phyloP scores from a whole-genome alignment of 495 filamentous ascomycete species.

The Xylaria scruposa region DNA sequence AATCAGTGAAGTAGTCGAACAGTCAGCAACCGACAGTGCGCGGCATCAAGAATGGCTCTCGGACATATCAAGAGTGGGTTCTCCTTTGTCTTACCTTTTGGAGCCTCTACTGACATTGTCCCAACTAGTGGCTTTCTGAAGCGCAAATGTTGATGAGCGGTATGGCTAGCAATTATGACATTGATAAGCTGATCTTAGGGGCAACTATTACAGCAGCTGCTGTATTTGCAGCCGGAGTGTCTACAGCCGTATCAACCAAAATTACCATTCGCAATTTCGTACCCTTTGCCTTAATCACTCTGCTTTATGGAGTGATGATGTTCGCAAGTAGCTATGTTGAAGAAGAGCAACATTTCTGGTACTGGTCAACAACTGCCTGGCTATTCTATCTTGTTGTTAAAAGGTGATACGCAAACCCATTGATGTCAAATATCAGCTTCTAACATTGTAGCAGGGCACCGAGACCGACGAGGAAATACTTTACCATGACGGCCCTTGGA shows the following conservation, averaged over 20 bases:
- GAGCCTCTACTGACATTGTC: slow-evolving; percentile 12
- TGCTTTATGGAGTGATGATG: slow-evolving; percentile 85
- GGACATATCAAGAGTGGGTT: slow-evolving; percentile 39
- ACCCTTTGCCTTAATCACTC: slow-evolving; percentile 47
- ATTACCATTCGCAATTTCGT: slow-evolving; percentile 29
- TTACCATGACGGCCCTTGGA: slow-evolving; percentile 32
- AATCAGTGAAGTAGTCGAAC: slow-evolving; percentile 38
- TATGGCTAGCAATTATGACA: slow-evolving; percentile 90
- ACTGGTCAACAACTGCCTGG: slow-evolving; percentile 86
- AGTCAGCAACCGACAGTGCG: slow-evolving; percentile 10
- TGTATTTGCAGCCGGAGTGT: slow-evolving; percentile 32
- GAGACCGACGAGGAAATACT: slow-evolving; percentile 17
- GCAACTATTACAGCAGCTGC: slow-evolving; percentile 34
- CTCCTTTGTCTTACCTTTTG: slow-evolving; percentile 16
- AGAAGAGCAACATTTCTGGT: slow-evolving; percentile 99
- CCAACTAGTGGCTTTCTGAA: slow-evolving; percentile 63
- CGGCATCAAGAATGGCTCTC: slow-evolving; percentile 37
- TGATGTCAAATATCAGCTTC: neutral
- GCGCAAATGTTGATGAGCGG: slow-evolving; percentile 81
- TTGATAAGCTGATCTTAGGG: slow-evolving; percentile 53
- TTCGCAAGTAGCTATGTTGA: slow-evolving; percentile 98
- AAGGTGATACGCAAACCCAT: slow-evolving; percentile 31
- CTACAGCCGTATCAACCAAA: slow-evolving; percentile 29
- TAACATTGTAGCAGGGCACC: slow-evolving; percentile 30
- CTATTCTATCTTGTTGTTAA: slow-evolving; percentile 67